Percentiles rank a stretch among this genome's conserved stretches.
Evolutionary conservation across 2,329 filamentous ascomycete genomes (phyloP).

Genomic region (Hirsutella rhossiliensis): DNA sequence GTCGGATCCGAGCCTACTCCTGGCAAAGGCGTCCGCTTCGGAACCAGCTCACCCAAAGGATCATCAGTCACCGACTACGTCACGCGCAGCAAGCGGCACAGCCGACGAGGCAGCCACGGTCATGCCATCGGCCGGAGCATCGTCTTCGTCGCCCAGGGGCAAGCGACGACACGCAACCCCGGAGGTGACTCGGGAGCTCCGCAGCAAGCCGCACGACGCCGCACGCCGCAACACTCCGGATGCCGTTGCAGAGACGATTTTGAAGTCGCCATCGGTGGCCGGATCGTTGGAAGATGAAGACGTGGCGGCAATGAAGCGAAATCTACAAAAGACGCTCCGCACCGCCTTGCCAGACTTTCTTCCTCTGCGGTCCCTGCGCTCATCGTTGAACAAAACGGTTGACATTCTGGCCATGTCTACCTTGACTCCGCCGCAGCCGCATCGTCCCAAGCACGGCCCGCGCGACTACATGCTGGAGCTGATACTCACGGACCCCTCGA

Average conservation of each 20-base stretch:
- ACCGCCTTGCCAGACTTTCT: slow-evolving; percentile 40
- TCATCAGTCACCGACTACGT: slow-evolving; percentile 9
- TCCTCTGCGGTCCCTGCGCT: slow-evolving; percentile 38
- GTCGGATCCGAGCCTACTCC: slow-evolving; percentile 13
- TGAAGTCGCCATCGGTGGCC: slow-evolving; percentile 16
- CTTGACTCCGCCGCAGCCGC: slow-evolving; percentile 34
- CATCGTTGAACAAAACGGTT: slow-evolving; percentile 32
- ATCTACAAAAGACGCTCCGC: slow-evolving; percentile 33
- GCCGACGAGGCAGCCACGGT: slow-evolving; percentile 3
- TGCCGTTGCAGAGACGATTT: slow-evolving; percentile 5
- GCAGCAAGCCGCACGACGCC: slow-evolving; percentile 9
- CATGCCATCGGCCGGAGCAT: neutral
- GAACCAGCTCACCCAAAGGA: slow-evolving; percentile 5
- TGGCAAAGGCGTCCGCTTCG: slow-evolving; percentile 11
- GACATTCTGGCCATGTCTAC: slow-evolving; percentile 45
- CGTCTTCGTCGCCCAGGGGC: slow-evolving; percentile 8
- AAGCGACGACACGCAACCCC: slow-evolving; percentile 11
- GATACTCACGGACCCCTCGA: slow-evolving; percentile 42
- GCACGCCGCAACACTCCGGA: slow-evolving; percentile 10
- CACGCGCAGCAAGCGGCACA: slow-evolving; percentile 15
- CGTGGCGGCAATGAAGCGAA: slow-evolving; percentile 27
- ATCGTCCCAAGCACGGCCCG: slow-evolving; percentile 43
- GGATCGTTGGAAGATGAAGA: slow-evolving; percentile 14
- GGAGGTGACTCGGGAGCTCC: slow-evolving; percentile 12
- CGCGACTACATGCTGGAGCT: slow-evolving; percentile 49